Evolutionary conservation across 2,329 filamentous ascomycete genomes (phyloP), one percentile per base, ranked within the genome.

Genomic region (Mycosphaerelloides madeirae): DNA sequence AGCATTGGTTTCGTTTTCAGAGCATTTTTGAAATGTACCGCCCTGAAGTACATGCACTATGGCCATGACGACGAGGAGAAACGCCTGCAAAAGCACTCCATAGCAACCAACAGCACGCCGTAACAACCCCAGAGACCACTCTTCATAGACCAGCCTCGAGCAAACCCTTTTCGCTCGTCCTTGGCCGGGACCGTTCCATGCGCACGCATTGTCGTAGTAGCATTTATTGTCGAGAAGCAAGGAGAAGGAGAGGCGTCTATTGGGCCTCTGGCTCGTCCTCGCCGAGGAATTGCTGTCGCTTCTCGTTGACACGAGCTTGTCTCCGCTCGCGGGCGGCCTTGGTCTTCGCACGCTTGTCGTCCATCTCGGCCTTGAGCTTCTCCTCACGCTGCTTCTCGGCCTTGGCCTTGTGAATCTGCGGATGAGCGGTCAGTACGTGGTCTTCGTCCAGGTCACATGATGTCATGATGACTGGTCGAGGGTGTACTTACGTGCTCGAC

Each of bases 281-380:
- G 70, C 78, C 87, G 67, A 85, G 70, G 72, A 94, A 72, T 68
- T 87, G 89, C 69, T 81, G 84, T 73, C 89, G 83, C 91, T 98
- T 98, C 73, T 85, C 84, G 70, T 78, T 74, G 72, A 85, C 81
- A 76, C 94, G 87, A 81, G 95, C 88, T 76, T 84, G 76, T 84
- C 93, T 93, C 80, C 93, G 85, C 85, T 97, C 93, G 78, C 93
- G 89, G 67, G 93, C 93, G 70, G 93, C 93, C 90, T 96, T 97
- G 84, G 89, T 97, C 89, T 95, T 96, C 74, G 89, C 88, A 79
- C 93, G 89, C 85, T 95, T 97, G 80, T 87, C 88, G 73, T 97
- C 93, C 93, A 98, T 98, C 81, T 97, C 90, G 73, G 97, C 90
- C 85, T 95, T 91, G 75, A 98, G 83, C 68, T 83, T 76, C 77